These are phyloP conservation scores for Fusarium sacchari DNA, from an alignment of 2,329 filamentous ascomycete species.

Conservation along the genomic window DNA sequence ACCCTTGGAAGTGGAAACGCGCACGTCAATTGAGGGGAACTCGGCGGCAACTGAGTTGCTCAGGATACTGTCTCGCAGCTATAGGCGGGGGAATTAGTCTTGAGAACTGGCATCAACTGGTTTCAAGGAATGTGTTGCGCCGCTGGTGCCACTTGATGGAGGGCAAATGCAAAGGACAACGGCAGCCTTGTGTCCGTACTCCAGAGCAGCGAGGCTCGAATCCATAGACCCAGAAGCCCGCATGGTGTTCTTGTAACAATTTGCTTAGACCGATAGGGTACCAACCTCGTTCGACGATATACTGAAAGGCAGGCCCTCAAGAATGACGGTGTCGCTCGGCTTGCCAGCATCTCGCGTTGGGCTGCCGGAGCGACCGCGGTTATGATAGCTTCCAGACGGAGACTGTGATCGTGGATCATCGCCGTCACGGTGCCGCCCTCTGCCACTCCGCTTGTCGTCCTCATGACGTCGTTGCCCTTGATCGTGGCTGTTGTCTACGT, in stretches of 20 bases:
- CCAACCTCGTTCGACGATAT: conserved; percentile 64
- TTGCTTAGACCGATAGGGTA: conserved; percentile 39
- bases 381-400: conserved; percentile 40
- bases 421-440: conserved; percentile 35
- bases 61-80: conserved; percentile 53
- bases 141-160: conserved; percentile 4
- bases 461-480: conserved; percentile 38
- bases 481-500: conserved; percentile 43
- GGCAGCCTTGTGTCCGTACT: background rate
- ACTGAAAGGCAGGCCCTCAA: conserved; percentile 63
- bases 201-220: conserved; percentile 15
- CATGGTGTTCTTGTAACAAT: conserved; percentile 8
- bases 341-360: conserved; percentile 51
- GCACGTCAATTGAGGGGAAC: conserved; percentile 53
- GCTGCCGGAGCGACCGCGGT: conserved; percentile 49
- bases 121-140: conserved; percentile 16
- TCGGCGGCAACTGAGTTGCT: conserved; percentile 49
- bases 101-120: conserved; percentile 27
- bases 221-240: conserved; percentile 12
- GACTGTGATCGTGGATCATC: conserved; percentile 41
- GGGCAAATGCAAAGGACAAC: conserved; percentile 1
- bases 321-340: conserved; percentile 63
- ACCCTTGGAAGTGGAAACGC: conserved; percentile 51
- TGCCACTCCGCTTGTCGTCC: conserved; percentile 30
- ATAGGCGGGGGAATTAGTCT: conserved; percentile 40